Percentiles rank a stretch among this genome's conserved stretches.
These are phyloP conservation scores for Globisporangium abappressorium DNA, from an alignment of 352 stramenopile species.

Conservation along the genomic window DNA sequence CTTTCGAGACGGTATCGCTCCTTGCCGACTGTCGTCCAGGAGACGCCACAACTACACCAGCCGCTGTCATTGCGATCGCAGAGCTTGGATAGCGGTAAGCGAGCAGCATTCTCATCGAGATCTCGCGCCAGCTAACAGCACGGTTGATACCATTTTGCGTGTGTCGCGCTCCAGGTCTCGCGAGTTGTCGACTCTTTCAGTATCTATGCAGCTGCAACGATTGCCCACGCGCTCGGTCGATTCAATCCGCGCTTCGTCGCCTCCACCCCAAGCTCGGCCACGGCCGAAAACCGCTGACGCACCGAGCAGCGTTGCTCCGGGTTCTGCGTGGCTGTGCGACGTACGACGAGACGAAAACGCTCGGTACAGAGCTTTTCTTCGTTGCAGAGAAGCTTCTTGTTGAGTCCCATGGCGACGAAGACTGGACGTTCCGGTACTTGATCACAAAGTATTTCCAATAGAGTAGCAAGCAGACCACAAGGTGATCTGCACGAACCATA, in stretches of 20 bases:
- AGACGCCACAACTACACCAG: not conserved
- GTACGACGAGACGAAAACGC: conserved; percentile 64
- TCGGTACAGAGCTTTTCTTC: conserved; percentile 37
- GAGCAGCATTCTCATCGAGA: not conserved
- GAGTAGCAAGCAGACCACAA: not conserved
- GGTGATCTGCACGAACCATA: not conserved
- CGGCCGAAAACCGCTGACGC: not conserved
- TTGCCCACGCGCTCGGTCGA: conserved; percentile 48
- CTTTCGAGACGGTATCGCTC: conserved; percentile 4
- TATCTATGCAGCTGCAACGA: conserved; percentile 62
- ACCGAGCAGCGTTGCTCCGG: conserved; percentile 33
- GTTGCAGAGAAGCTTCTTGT: conserved; percentile 49
- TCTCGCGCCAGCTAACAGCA: not conserved
- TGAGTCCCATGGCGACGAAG: conserved; percentile 41
- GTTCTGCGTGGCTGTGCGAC: conserved; percentile 61
- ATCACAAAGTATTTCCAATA: conserved; percentile 18
- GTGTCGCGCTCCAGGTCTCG: not conserved
- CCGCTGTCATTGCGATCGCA: not conserved
- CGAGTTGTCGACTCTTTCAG: conserved; percentile 14
- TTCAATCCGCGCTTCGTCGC: conserved; percentile 39
- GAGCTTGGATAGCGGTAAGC: conserved; percentile 11
- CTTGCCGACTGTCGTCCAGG: not conserved
- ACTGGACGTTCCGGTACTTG: conserved; percentile 57
- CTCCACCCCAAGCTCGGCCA: conserved; percentile 31
- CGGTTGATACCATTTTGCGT: not conserved